Conservation (phyloP, 345 rosid species). For the Eucalyptus tenuipes region DNA sequence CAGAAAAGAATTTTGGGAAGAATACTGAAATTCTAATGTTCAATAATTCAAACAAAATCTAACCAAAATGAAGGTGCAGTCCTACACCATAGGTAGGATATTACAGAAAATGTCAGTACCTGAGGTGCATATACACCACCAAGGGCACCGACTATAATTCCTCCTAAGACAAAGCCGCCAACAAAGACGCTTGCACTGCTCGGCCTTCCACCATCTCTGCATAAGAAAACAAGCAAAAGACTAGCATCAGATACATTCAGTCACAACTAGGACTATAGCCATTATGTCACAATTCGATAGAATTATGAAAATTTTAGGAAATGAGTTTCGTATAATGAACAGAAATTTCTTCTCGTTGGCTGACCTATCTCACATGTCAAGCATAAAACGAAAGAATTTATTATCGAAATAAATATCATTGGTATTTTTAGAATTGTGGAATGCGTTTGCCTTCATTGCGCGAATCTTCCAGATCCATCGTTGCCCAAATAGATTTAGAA, state of each 20-base stretch:
- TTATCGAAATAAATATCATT: background rate
- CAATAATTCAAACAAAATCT: background rate
- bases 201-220: conserved; percentile 56
- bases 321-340: background rate
- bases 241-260: background rate
- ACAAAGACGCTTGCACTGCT: conserved; percentile 55
- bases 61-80: background rate
- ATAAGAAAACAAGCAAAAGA: background rate
- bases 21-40: background rate
- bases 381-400: background rate
- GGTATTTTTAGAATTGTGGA: no score
- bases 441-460: background rate
- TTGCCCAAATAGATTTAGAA: background rate
- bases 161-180: conserved; percentile 86
- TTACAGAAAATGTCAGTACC: conserved; percentile 19
- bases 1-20: background rate
- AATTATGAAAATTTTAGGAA: background rate
- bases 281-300: background rate
- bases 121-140: conserved; percentile 94
- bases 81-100: background rate
- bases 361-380: background rate
- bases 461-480: background rate
- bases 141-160: conserved; percentile 78
- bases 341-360: background rate
- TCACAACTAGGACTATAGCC: background rate